Conservation (phyloP, 225 moss, liverwort and hornwort species). For the Neckera pumila region DNA sequence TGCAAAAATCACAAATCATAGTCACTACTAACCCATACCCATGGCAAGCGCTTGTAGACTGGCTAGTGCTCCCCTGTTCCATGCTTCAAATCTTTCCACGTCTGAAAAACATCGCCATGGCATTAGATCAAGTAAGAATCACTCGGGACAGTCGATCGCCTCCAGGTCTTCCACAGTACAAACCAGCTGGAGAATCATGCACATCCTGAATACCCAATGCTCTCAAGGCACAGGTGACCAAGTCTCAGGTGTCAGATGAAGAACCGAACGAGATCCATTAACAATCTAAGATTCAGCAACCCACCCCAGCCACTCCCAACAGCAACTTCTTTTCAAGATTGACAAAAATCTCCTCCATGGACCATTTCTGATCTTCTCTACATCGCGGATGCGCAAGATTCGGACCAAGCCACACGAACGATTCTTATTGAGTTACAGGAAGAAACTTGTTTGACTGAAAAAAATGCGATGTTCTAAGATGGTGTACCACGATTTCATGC, state of each 20-base stretch:
- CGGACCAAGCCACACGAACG: neutral
- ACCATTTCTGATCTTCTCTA: neutral
- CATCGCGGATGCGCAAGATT: neutral
- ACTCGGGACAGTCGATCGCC: neutral
- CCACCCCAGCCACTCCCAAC: neutral
- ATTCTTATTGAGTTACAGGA: neutral
- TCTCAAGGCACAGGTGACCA: too few species aligned
- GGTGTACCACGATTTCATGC: too few species aligned
- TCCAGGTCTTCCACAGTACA: accelerated
- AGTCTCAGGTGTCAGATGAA: too few species aligned
- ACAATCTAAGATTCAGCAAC: too few species aligned
- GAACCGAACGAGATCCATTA: too few species aligned
- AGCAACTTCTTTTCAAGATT: neutral
- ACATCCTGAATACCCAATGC: too few species aligned
- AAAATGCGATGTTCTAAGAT: neutral
- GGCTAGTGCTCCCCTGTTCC: neutral
- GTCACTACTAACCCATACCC: too few species aligned
- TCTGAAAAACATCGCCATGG: neutral
- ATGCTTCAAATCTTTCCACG: neutral
- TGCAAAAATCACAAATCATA: too few species aligned
- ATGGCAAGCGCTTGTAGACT: neutral
- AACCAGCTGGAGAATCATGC: neutral
- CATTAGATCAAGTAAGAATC: neutral
- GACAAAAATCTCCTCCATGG: too few species aligned
- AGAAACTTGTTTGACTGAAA: neutral